Percentiles rank a stretch among this genome's conserved stretches.
Conservation (phyloP, 768 basidiomycete genomes). For the Boletus rubescentipes region DNA sequence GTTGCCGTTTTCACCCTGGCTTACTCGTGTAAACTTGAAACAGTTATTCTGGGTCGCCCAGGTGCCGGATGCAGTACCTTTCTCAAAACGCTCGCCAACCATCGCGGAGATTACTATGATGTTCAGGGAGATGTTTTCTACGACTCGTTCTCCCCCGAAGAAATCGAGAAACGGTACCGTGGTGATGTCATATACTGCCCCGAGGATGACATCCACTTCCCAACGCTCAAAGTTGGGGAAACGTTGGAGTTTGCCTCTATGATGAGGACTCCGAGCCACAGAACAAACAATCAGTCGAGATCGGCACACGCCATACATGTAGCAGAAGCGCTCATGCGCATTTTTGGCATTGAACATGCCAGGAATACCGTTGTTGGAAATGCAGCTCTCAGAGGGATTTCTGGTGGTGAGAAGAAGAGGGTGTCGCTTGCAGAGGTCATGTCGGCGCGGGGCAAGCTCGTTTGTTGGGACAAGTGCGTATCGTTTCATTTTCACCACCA, state of each 20-base stretch:
- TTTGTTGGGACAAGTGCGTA: constrained; percentile 76
- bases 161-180: constrained; percentile 45
- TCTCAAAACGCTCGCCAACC: constrained; percentile 51
- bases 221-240: constrained; percentile 44
- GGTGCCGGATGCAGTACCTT: constrained; percentile 58
- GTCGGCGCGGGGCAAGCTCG: constrained; percentile 58
- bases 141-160: constrained; percentile 43
- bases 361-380: constrained; percentile 76
- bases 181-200: constrained; percentile 48
- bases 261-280: constrained; percentile 43
- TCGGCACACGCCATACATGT: constrained; percentile 25
- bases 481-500: background rate
- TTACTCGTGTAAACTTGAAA: background rate
- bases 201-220: constrained; percentile 16
- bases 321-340: constrained; percentile 54
- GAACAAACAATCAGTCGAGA: constrained; percentile 19
- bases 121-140: constrained; percentile 45
- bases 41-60: constrained; percentile 83
- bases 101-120: constrained; percentile 38
- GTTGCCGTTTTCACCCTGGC: background rate
- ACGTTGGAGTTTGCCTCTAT: constrained; percentile 54
- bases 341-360: constrained; percentile 76
- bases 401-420: constrained; percentile 78
- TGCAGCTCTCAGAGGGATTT: constrained; percentile 70
- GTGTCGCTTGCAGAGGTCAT: constrained; percentile 78